These are phyloP conservation scores for Citrus reticulata DNA, from an alignment of 345 rosid genomes.

Conservation along the genomic window DNA sequence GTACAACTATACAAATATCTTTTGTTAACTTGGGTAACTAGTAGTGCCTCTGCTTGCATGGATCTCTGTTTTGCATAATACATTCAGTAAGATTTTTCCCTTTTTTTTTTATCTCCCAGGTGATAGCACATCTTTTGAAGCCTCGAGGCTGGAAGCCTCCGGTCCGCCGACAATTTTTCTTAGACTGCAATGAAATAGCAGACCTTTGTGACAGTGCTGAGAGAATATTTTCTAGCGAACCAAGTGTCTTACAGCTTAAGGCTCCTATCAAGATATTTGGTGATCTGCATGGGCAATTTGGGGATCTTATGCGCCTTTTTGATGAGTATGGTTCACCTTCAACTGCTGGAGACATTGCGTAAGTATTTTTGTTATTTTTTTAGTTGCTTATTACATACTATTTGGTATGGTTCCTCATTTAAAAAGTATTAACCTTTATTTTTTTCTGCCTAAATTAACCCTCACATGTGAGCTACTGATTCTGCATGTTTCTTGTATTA, in stretches of 20 bases:
- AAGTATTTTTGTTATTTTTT: conserved; percentile 28
- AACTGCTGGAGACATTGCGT: conserved; percentile 99
- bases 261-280: conserved; percentile 96
- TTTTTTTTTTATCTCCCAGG: conserved; percentile 30
- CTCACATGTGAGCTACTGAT: not conserved
- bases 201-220: conserved; percentile 93
- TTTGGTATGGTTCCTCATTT: not conserved
- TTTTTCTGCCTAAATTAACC: not conserved
- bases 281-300: conserved; percentile 98
- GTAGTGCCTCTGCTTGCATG: not conserved
- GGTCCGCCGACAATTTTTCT: conserved; percentile 85
- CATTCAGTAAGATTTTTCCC: not conserved
- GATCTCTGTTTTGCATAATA: not conserved
- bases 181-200: conserved; percentile 95
- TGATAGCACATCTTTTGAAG: conserved; percentile 81
- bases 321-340: conserved; percentile 98
- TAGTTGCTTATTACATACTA: not conserved
- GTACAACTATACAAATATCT: not conserved
- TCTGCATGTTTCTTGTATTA: not conserved
- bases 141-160: conserved; percentile 99
- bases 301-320: conserved; percentile 99
- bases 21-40: conserved; percentile 2
- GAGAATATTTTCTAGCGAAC: conserved; percentile 75
- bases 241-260: conserved; percentile 81
- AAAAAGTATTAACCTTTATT: not conserved